Evolutionary conservation across 192 early-diverging fungal genomes (phyloP).

Genomic region (Coemansia sp.): DNA sequence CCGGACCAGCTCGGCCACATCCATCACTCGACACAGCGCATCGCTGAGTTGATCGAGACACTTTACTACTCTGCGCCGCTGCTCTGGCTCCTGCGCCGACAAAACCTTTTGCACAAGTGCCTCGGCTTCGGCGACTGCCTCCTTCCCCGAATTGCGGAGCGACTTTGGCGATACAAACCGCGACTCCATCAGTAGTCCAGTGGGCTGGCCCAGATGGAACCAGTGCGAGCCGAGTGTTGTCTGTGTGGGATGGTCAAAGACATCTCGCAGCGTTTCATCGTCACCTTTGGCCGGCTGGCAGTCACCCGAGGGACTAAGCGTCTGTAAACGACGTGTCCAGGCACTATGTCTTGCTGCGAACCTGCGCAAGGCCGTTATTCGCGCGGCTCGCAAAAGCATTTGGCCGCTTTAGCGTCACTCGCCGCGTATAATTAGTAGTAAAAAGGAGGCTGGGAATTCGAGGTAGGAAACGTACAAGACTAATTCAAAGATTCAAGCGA

Average conservation of each 20-base stretch:
- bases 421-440: no score
- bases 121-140: constrained; percentile 39
- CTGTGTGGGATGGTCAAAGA: constrained; percentile 42
- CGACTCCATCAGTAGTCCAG: constrained; percentile 46
- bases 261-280: constrained; percentile 32
- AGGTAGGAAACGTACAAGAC: no score
- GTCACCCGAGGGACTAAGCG: constrained; percentile 1
- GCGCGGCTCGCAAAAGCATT: no score
- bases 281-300: constrained; percentile 25
- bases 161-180: constrained; percentile 45
- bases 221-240: constrained; percentile 42
- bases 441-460: no score
- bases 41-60: constrained; percentile 86
- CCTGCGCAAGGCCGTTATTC: no score
- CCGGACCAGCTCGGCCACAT: constrained; percentile 87
- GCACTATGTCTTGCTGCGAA: no score
- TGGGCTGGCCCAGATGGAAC: constrained; percentile 43
- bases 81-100: constrained; percentile 21
- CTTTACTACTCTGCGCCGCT: constrained; percentile 75
- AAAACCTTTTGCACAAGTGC: constrained; percentile 28
- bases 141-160: constrained; percentile 31
- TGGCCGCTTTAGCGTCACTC: no score
- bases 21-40: constrained; percentile 84
- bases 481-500: no score
- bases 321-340: constrained; percentile 4